Percentiles rank a stretch among this genome's conserved stretches.
These are phyloP conservation scores for rapeseed (Brassica napus) DNA, from an alignment of 345 rosid genomes.

Conservation along the genomic window DNA sequence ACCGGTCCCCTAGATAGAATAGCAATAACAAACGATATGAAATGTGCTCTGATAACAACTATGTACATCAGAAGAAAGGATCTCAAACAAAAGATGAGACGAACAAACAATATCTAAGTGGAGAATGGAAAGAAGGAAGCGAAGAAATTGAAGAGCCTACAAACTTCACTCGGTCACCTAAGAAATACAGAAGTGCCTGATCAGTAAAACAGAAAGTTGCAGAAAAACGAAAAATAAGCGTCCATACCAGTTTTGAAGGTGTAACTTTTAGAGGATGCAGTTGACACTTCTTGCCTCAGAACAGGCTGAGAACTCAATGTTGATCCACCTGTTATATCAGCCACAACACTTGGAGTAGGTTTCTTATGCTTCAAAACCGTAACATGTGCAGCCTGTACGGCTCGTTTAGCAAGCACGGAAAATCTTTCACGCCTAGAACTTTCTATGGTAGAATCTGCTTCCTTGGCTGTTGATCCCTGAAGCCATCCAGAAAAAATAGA, in stretches of 20 bases:
- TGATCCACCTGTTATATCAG: conserved; percentile 87
- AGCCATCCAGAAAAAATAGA: conserved; percentile 27
- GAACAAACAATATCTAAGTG: conserved; percentile 48
- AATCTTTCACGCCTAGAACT: conserved; percentile 62
- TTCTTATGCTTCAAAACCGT: conserved; percentile 58
- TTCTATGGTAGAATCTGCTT: conserved; percentile 64
- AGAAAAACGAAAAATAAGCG: conserved; percentile 9
- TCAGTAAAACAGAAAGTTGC: conserved; percentile 14
- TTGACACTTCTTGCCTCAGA: conserved; percentile 85
- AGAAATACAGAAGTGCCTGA: conserved; percentile 25
- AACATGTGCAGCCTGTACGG: conserved; percentile 52
- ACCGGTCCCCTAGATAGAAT: conserved; percentile 68
- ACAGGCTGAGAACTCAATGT: conserved; percentile 63
- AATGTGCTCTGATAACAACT: conserved; percentile 2
- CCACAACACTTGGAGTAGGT: conserved; percentile 92
- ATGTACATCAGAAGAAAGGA: not conserved
- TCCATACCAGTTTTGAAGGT: conserved; percentile 69
- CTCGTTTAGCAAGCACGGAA: conserved; percentile 55
- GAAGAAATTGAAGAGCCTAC: conserved; percentile 51
- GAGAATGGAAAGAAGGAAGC: conserved; percentile 48
- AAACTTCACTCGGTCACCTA: conserved; percentile 93
- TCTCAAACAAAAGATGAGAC: not conserved
- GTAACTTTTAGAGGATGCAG: conserved; percentile 83
- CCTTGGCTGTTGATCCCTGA: conserved; percentile 69
- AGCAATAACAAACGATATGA: not conserved